phyloP scores from a whole-genome alignment of 441 rosid genomes.

The Geranium incanum region DNA sequence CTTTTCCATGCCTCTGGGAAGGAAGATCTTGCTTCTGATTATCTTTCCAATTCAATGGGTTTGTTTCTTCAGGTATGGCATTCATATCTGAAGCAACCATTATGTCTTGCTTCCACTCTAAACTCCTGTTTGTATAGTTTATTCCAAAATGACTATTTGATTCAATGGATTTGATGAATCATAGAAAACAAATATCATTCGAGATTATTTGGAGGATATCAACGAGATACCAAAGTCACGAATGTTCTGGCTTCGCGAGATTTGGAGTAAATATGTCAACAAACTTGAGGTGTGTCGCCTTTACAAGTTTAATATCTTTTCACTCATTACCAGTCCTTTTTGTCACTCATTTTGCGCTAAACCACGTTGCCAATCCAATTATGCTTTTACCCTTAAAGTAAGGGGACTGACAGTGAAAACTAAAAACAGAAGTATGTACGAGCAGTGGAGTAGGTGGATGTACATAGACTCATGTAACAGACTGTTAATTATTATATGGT shows the following conservation, averaged over 20 bases:
- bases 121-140: conserved; percentile 12
- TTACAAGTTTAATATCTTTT: background rate
- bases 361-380: background rate
- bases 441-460: conserved; percentile 12
- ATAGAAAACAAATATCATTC: conserved; percentile 90
- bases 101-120: conserved; percentile 4
- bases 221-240: conserved; percentile 92
- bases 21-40: conserved; percentile 60
- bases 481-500: too few relatives aligned
- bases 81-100: conserved; percentile 9
- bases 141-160: conserved; percentile 8
- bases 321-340: background rate
- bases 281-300: conserved; percentile 67
- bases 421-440: background rate
- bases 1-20: conserved; percentile 70
- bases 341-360: conserved; percentile 2
- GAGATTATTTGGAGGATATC: conserved; percentile 86
- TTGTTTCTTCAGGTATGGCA: conserved; percentile 79
- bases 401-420: background rate
- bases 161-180: conserved; percentile 17
- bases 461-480: too few relatives aligned
- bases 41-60: conserved; percentile 82
- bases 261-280: conserved; percentile 76
- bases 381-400: background rate
- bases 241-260: conserved; percentile 93